Base-by-base conservation (phyloP, 306 rosid species). In the Pachyrhizus erosus region DNA sequence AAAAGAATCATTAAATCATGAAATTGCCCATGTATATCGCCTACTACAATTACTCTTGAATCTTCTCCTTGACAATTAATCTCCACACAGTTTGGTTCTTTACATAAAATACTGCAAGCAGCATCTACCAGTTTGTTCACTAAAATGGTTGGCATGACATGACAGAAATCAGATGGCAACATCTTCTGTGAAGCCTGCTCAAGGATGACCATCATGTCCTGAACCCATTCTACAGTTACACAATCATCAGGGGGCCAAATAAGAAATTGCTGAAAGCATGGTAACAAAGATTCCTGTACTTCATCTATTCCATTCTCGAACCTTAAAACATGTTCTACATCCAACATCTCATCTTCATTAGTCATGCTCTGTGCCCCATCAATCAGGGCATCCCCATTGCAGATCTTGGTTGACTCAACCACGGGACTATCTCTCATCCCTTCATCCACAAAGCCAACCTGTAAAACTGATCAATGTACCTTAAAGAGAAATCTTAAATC, bases 1-100 rank as follows among this genome's bases (percentile, higher is more conserved):
- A 95, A 86, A 24, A 95, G 87, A 79, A 84, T 82, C 51, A 91
- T 84, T 82, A 95, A 84, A 88, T 93, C 98, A 64, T 84, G 92
- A 78, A 91, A 91, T 65, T 95, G 98, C 68, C 98, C 97, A 49
- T 87, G 88, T 71, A 95, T 85, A 73, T 91, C 95, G 2, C 98
- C 98, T 54, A 93, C 97, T 73, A 93, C 89, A 79, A 90, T 80
- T 81, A 95, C 95, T 73, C 87, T 89, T 23, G 95, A 89, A 88
- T 85, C 93, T 33, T 87, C 91, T 79, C 83, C 91, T 40, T 66
- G 85, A 83, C 95, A 93, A 80, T 79, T 82, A 74, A 95, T 89
- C 84, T 89, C 87, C 84, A 95, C 92, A 85, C 93, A 95, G 65
- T 93, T 95, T 68, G 90, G 91, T 80, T 95, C 98, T 80, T 80